Base-by-base conservation (phyloP, 1,284 basidiomycete species). In the Irpex rosettiformis region DNA sequence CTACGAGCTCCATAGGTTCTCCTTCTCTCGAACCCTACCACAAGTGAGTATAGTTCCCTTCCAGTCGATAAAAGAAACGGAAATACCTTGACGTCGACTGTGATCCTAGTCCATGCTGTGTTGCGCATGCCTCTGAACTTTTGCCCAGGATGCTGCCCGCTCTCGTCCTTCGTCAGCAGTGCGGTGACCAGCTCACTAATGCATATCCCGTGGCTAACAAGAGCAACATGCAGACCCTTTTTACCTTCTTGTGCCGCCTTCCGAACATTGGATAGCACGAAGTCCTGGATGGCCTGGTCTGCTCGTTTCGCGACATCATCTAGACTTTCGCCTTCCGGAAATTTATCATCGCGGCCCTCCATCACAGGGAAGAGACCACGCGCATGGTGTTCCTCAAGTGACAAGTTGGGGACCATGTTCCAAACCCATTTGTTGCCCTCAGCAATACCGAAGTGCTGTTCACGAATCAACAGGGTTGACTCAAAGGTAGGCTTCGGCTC, bases 201-300 rank as follows among this genome's bases (percentile, higher is more conserved):
- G 69, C 86, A 88, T 43, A 93, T 71, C 0, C 93, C 91, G 69
- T 94, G 92, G 70, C 91, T 92, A 29, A 93, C 86, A 49, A 94
- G 70, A 1, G 86, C 88, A 37, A 94, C 71, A 64, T 91, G 84
- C 5, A 81, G 70, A 18, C 73, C 75, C 52, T 70, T 72, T 58
- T 61, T 67, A 21, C 73, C 75, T 18, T 75, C 71, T 42, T 69
- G 67, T 43, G 74, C 75, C 0, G 78, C 75, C 16, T 70, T 66
- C 66, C 69, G 64, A 13, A 92, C 70, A 59, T 86, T 79, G 0
- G 88, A 85, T 63, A 91, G 68, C 25, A 93, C 71, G 22, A 87
- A 72, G 7, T 87, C 75, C 22, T 82, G 69, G 22, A 93, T 74
- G n/a, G 79, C 82, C 51, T 73, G 70, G 47, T 80, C 76, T 0